Base-by-base conservation (phyloP, 345 rosid genomes). In the Lepidium sativum region DNA sequence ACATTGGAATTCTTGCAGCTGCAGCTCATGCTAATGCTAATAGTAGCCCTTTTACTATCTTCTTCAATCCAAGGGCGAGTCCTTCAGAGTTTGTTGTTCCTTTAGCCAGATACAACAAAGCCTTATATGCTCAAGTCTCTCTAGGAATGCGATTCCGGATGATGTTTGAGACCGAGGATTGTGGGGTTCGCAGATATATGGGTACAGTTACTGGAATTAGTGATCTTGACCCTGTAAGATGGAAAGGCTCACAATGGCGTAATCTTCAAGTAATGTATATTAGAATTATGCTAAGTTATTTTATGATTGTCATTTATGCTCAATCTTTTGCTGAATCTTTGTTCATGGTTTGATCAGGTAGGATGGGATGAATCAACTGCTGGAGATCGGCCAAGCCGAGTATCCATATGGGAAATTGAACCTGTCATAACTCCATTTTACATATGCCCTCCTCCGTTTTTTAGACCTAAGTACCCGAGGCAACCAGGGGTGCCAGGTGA, bases 1-100 rank as follows among this genome's bases (percentile, higher is more conserved):
- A 90, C 68, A 90, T 94, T 52, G 97, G 97, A 43, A 85, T 90
- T 42, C 84, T 90, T 44, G 99, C 99, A 51, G 97, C 97, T 6
- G 97, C 99, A 8, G 97, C 99, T 77, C 96, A 94, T 80, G 99
- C 99, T 11, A 91, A 95, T 59, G 90, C 99, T 38, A 94, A 85
- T 67, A 90, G 78, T 67, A 94, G 97, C 65, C 96, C 95, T 14
- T 94, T 94, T 52, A 86, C 95, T 5, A 83, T 94, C 60, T 88
- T 87, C 75, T 94, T 81, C 48, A 94, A 94, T 75, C 96, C 99
- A 63, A 88, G 97, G 82, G 83, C 96, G 61, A 88, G 96, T 62
- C 92, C 91, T 29, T 90, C 97, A 11, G 99, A 95, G 74, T 95
- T 95, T 78, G 92, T 95, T 13, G 83, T 95, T 63, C 99, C 97